Evolutionary conservation across 805 yeast species (phyloP).

Genomic region (Ogataea wickerhamii): DNA sequence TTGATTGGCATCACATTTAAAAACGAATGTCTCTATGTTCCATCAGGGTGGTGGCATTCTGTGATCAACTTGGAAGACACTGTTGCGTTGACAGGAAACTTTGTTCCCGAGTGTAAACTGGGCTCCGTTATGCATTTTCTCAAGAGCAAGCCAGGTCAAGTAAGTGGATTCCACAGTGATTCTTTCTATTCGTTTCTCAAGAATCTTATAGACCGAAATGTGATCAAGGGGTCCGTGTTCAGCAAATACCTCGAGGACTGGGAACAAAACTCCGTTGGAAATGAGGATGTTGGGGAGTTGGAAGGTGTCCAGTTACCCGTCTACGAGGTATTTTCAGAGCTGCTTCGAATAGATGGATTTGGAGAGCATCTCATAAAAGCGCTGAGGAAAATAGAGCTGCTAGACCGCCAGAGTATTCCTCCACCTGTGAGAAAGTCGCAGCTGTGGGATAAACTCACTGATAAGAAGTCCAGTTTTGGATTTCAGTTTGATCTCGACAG

Average conservation of each 20-base stretch:
- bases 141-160: constrained; percentile 61
- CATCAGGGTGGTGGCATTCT: constrained; percentile 97
- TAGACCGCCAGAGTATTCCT: constrained; percentile 31
- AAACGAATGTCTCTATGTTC: constrained; percentile 85
- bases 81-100: constrained; percentile 88
- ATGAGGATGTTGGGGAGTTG: constrained; percentile 67
- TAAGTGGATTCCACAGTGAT: constrained; percentile 72
- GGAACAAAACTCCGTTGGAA: constrained; percentile 27
- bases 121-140: constrained; percentile 64
- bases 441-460: constrained; percentile 46
- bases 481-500: constrained; percentile 28
- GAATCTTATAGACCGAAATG: constrained; percentile 32
- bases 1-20: constrained; percentile 71
- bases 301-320: constrained; percentile 45
- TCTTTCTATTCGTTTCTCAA: constrained; percentile 40
- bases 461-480: constrained; percentile 25
- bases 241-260: constrained; percentile 5
- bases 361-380: constrained; percentile 35
- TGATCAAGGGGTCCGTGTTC: constrained; percentile 18
- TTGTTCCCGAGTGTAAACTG: constrained; percentile 66
- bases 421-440: constrained; percentile 39
- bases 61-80: constrained; percentile 81
- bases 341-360: constrained; percentile 41
- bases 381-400: constrained; percentile 29
- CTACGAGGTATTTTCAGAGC: constrained; percentile 54